A percentile compares a stretch with the other conserved stretches of the same genome.
These are phyloP conservation scores for Colletotrichum viniferum DNA, from an alignment of 2,329 filamentous ascomycete genomes.

Conservation along the genomic window DNA sequence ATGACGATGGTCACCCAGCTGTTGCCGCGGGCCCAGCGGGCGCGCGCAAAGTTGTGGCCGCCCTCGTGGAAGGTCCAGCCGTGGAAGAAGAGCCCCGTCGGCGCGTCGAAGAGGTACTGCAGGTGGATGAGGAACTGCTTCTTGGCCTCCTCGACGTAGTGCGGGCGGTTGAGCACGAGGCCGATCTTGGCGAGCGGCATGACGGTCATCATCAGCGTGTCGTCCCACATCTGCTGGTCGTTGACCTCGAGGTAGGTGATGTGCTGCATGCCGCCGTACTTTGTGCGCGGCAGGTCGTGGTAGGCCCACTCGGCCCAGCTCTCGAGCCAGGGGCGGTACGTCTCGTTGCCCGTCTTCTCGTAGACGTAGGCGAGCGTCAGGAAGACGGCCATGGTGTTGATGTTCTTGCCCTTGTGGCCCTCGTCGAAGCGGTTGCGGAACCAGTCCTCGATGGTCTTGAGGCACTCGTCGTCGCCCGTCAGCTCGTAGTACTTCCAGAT, in stretches of 20 bases:
- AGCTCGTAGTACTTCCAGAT: constrained; percentile 83
- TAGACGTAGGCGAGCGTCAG: constrained; percentile 79
- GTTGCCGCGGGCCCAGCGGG: constrained; percentile 66
- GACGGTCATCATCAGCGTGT: constrained; percentile 89
- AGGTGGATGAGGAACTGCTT: constrained; percentile 78
- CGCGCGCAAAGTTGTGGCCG: constrained; percentile 65
- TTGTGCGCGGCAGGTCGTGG: constrained; percentile 74
- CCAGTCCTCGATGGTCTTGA: constrained; percentile 75
- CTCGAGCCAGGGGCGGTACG: constrained; percentile 79
- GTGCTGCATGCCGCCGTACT: constrained; percentile 75
- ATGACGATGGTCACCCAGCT: constrained; percentile 84
- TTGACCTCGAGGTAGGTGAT: constrained; percentile 75
- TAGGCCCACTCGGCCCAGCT: constrained; percentile 85
- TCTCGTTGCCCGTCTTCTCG: constrained; percentile 71
- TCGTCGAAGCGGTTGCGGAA: constrained; percentile 71
- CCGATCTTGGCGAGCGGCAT: constrained; percentile 82
- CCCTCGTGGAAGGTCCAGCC: constrained; percentile 78
- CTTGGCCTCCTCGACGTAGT: constrained; percentile 80
- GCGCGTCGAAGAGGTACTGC: constrained; percentile 77
- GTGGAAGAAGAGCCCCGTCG: constrained; percentile 78
- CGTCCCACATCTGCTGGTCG: constrained; percentile 80
- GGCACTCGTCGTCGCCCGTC: constrained; percentile 63
- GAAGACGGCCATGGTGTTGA: constrained; percentile 84
- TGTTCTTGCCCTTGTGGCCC: constrained; percentile 81
- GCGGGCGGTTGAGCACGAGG: constrained; percentile 68